Percentiles rank a stretch among this genome's conserved stretches.
Conservation (phyloP, 1,139 yeast species). For the Hyphopichia wangnamkhiaoensis region DNA sequence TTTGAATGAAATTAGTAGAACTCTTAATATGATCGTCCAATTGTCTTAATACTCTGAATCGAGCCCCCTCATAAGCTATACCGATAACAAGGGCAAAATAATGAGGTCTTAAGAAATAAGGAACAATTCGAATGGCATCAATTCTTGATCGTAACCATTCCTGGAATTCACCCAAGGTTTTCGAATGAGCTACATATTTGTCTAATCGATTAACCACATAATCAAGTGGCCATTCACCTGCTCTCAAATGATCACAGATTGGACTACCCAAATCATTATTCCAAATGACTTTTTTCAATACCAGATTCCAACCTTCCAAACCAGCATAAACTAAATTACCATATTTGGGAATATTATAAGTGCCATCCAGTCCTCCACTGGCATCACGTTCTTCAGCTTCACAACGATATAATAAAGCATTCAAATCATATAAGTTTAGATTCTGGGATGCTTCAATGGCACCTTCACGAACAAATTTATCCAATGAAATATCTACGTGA, state of each 20-base stretch:
- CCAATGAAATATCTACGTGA: conserved; percentile 52
- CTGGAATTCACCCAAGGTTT: conserved; percentile 52
- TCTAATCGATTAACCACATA: conserved; percentile 64
- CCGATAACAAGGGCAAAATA: conserved; percentile 82
- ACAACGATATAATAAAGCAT: conserved; percentile 72
- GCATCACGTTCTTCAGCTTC: conserved; percentile 88
- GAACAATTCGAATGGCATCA: conserved; percentile 64
- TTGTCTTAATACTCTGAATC: conserved; percentile 62
- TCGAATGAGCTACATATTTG: conserved; percentile 48
- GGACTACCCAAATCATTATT: conserved; percentile 83
- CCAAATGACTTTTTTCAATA: conserved; percentile 61
- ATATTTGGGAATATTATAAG: conserved; percentile 68
- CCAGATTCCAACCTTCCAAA: conserved; percentile 87
- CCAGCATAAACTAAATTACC: conserved; percentile 87
- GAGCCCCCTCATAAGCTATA: conserved; percentile 77
- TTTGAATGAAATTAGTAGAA: conserved; percentile 75
- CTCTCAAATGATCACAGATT: conserved; percentile 73
- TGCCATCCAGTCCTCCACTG: conserved; percentile 69
- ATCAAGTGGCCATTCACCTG: conserved; percentile 90
- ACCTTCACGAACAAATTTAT: conserved; percentile 65
- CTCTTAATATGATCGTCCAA: conserved; percentile 56
- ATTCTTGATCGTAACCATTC: conserved; percentile 72
- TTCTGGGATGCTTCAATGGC: conserved; percentile 70
- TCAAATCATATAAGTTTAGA: conserved; percentile 68
- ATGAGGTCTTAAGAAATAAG: conserved; percentile 81